A percentile compares a stretch with the other conserved stretches of the same genome.
Conservation (phyloP, 192 early-diverging fungal species). For the Coemansia sp. region DNA sequence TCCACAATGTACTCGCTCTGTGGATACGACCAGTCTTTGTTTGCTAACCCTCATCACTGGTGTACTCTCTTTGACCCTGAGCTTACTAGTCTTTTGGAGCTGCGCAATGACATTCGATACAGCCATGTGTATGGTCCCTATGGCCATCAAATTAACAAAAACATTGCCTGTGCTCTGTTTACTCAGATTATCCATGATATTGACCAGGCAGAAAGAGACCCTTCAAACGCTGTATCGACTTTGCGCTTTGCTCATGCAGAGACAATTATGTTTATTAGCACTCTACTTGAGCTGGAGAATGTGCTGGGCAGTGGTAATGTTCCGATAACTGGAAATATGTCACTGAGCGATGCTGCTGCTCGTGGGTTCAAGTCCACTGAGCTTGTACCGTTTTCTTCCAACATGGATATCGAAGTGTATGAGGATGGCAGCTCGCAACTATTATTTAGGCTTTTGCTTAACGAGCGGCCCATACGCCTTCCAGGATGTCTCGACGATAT, state of each 20-base stretch:
- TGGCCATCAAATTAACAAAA: conserved; percentile 19
- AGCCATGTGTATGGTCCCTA: conserved; percentile 39
- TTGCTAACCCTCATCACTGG: conserved; percentile 13
- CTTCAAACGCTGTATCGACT: conserved; percentile 10
- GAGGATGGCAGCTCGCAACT: conserved; percentile 7
- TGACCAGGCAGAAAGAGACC: conserved; percentile 9
- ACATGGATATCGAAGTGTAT: conserved; percentile 33
- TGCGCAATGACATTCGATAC: conserved; percentile 35
- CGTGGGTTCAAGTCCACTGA: conserved; percentile 27
- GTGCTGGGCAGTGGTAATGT: conserved; percentile 11
- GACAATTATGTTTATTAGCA: conserved; percentile 40
- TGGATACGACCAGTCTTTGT: conserved; percentile 35
- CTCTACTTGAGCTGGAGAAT: conserved; percentile 17
- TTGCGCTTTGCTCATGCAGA: conserved; percentile 47
- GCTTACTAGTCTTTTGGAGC: conserved; percentile 21
- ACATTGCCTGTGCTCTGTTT: conserved; percentile 30
- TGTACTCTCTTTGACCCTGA: conserved; percentile 27
- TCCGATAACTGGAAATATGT: conserved; percentile 33
- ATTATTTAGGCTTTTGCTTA: conserved; percentile 28
- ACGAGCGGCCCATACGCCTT: conserved; percentile 19
- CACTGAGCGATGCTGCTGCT: neutral
- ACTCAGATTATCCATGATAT: conserved; percentile 13
- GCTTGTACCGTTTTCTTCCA: conserved; percentile 33
- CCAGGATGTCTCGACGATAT: conserved; percentile 12
- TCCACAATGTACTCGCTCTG: conserved; percentile 25